Conservation (phyloP, 2,329 filamentous ascomycete genomes). For the Diaporthe australafricana region DNA sequence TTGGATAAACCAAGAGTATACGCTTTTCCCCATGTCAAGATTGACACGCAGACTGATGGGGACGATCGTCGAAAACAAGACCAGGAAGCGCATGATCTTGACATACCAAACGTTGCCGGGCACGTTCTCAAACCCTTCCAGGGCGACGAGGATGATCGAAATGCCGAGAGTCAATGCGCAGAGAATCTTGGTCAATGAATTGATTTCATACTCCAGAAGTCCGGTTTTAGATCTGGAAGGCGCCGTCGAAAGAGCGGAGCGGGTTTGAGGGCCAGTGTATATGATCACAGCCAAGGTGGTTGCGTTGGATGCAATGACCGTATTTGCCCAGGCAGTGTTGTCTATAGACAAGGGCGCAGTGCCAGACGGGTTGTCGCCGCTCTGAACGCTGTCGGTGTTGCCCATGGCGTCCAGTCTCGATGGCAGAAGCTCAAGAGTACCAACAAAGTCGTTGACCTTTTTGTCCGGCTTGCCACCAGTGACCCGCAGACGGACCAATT, state of each 20-base stretch:
- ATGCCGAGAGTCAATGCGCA: constrained; percentile 88
- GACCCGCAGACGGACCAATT: constrained; percentile 77
- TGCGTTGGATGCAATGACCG: constrained; percentile 92
- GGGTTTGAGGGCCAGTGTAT: constrained; percentile 94
- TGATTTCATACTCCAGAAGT: constrained; percentile 94
- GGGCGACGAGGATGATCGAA: constrained; percentile 87
- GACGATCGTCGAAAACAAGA: constrained; percentile 98
- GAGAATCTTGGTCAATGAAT: constrained; percentile 94
- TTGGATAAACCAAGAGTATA: constrained; percentile 96
- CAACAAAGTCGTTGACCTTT: constrained; percentile 94
- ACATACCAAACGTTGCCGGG: constrained; percentile 86
- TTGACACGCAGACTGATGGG: constrained; percentile 97
- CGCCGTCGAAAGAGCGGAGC: constrained; percentile 92
- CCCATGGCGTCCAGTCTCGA: constrained; percentile 62
- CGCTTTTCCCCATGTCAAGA: constrained; percentile 95
- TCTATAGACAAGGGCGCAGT: constrained; percentile 88
- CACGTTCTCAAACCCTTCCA: constrained; percentile 82
- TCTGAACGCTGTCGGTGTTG: constrained; percentile 49
- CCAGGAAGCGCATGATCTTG: constrained; percentile 97
- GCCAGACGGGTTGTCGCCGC: constrained; percentile 54
- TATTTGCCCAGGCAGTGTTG: constrained; percentile 99
- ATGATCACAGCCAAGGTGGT: constrained; percentile 89
- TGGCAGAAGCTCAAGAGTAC: constrained; percentile 82
- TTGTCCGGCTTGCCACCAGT: constrained; percentile 91
- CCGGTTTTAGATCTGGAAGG: constrained; percentile 94